Conservation (phyloP, 345 rosid species). For the Lepidium sativum region DNA sequence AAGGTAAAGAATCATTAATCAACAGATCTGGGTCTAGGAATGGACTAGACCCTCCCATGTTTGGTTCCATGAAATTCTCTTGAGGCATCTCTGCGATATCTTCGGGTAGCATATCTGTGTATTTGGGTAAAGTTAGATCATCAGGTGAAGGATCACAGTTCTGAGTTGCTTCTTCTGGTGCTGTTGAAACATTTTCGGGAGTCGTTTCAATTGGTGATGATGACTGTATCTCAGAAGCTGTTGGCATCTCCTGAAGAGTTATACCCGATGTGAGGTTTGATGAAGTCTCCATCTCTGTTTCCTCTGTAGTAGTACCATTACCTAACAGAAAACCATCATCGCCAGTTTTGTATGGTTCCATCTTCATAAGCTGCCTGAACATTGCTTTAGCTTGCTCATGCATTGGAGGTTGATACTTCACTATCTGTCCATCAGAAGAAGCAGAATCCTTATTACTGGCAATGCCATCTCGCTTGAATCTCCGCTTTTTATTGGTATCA, state of each 20-base stretch:
- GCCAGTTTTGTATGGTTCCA: conserved; percentile 39
- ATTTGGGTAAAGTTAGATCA: conserved; percentile 39
- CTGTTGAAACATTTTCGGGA: conserved; percentile 41
- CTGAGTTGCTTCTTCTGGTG: conserved; percentile 34
- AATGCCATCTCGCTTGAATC: conserved; percentile 67
- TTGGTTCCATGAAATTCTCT: conserved; percentile 37
- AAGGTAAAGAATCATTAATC: conserved; percentile 33
- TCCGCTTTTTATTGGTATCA: conserved; percentile 76
- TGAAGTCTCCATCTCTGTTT: conserved; percentile 42
- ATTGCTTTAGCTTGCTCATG: conserved; percentile 64
- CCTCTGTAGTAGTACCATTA: conserved; percentile 38
- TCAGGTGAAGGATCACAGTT: conserved; percentile 43
- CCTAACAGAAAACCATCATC: conserved; percentile 46
- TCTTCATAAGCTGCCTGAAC: conserved; percentile 58
- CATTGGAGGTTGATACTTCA: conserved; percentile 74
- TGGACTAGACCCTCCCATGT: conserved; percentile 29
- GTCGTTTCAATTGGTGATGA: conserved; percentile 23
- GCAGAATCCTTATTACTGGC: conserved; percentile 36
- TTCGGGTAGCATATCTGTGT: conserved; percentile 46
- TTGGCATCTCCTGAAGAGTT: conserved; percentile 74
- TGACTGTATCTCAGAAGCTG: conserved; percentile 48
- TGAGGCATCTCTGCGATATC: conserved; percentile 29
- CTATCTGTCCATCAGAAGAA: conserved; percentile 79
- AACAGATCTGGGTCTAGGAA: conserved; percentile 42
- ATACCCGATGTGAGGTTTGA: conserved; percentile 46